Evolutionary conservation across 139 green algal genomes (phyloP), one percentile per base, ranked within the genome.

Genomic region (Tetradesmus obliquus): DNA sequence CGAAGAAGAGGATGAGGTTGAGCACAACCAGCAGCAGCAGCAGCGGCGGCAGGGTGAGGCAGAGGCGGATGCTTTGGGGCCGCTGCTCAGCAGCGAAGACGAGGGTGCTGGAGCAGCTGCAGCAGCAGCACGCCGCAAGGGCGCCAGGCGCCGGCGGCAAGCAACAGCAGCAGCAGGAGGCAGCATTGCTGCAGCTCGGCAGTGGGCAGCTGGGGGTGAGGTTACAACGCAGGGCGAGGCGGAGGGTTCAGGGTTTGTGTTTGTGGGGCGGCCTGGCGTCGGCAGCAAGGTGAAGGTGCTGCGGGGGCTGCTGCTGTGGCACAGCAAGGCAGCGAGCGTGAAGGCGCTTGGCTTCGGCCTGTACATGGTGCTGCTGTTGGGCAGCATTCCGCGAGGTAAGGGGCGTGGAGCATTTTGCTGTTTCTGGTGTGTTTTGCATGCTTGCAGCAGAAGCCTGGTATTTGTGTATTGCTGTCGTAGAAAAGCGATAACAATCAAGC

Each of bases 291-390:
- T 71, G 60, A 60, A 60, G 82, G 82, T 20, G 69, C 3, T 92
- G 89, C 81, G 53, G 51, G 82, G 20, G 55, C 62, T 89, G 62
- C 82, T 92, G 89, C 82, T 92, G 82, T 92, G 89, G 89, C 82
- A 55, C 22, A 45, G 53, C 60, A 32, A 58, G 6, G 20, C 5
- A 8, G 60, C 66, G 45, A 92, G 89, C n/a, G 84, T 51, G 0
- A 83, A 53, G 51, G 82, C 82, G 3, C 82, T 92, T 12, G 89
- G 82, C 13, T 3, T 72, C 0, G 89, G 89, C 1, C 51, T 92
- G 45, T 92, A 92, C 82, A 8, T 89, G 5, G 32, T 92, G 7
- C 22, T 92, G 89, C 82, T 92, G 66, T 22, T 92, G 24, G 82
- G 82, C 4, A 66, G 53, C 81, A 88, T 89, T 12, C 89, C 89